These are phyloP conservation scores for Helminthosporium solani DNA, from an alignment of 2,329 filamentous ascomycete species.

Conservation along the genomic window DNA sequence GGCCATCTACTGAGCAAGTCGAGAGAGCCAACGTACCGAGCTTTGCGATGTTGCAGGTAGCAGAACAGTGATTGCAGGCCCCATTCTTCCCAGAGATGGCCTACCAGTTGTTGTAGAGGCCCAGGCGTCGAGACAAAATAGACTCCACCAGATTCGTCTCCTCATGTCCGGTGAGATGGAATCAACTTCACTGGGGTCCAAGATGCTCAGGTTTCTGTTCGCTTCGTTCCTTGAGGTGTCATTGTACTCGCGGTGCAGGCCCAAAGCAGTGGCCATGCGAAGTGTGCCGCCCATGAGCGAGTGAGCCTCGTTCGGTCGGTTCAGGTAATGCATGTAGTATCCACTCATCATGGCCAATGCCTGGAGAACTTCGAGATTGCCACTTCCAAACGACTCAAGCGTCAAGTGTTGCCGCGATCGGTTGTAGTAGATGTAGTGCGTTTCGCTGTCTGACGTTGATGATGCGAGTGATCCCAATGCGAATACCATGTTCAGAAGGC, in stretches of 20 bases:
- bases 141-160: constrained; percentile 48
- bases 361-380: constrained; percentile 72
- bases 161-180: constrained; percentile 43
- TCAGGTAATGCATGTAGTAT: constrained; percentile 76
- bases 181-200: constrained; percentile 30
- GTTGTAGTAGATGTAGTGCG: constrained; percentile 69
- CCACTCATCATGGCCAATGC: constrained; percentile 70
- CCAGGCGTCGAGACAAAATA: constrained; percentile 49
- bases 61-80: constrained; percentile 42
- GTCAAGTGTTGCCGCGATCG: constrained; percentile 66
- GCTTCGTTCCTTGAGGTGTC: constrained; percentile 25
- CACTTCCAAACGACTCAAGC: constrained; percentile 67
- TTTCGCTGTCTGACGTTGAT: constrained; percentile 62
- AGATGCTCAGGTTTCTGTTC: constrained; percentile 19
- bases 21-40: constrained; percentile 22
- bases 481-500: constrained; percentile 73
- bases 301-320: constrained; percentile 75
- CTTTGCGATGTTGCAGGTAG: constrained; percentile 37
- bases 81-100: constrained; percentile 44
- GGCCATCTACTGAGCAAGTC: background rate
- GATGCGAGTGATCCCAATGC: constrained; percentile 72
- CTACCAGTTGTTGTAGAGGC: constrained; percentile 46
- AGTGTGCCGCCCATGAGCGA: constrained; percentile 70
- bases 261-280: constrained; percentile 72
- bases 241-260: constrained; percentile 66